phyloP scores from a whole-genome alignment of 345 rosid genomes.

The Heritiera littoralis region DNA sequence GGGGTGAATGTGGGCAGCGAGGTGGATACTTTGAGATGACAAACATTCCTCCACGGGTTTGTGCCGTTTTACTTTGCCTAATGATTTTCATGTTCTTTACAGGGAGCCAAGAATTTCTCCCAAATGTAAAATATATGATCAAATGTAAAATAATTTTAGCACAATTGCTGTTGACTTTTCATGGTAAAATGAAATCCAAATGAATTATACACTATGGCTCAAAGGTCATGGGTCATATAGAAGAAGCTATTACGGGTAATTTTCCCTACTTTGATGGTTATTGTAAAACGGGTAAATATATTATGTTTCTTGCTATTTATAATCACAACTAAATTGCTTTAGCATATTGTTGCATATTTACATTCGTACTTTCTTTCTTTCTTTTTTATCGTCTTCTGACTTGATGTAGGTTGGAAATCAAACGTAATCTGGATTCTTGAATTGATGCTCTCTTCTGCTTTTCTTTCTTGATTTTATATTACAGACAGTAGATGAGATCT shows the following conservation, averaged over 20 bases:
- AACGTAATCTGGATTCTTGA: conserved; percentile 18
- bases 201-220: neutral
- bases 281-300: neutral
- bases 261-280: neutral
- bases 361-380: neutral
- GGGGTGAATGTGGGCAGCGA: conserved; percentile 99
- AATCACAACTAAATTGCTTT: neutral
- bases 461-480: conserved; percentile 26
- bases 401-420: neutral
- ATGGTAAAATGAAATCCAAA: neutral
- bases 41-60: conserved; percentile 87
- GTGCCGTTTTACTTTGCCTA: conserved; percentile 12
- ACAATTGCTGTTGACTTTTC: neutral
- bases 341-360: neutral
- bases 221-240: conserved; percentile 6
- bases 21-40: conserved; percentile 99
- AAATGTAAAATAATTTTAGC: conserved; percentile 4
- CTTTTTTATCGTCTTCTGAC: neutral
- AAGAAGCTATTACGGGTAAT: neutral
- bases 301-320: neutral
- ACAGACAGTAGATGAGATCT: conserved; percentile 96
- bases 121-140: conserved; percentile 9
- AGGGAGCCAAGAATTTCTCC: conserved; percentile 12
- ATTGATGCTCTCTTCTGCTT: conserved; percentile 8
- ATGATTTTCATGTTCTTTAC: neutral